phyloP scores from a whole-genome alignment of 176 grass and related monocot genomes.

The Eremochloa ophiuroides region DNA sequence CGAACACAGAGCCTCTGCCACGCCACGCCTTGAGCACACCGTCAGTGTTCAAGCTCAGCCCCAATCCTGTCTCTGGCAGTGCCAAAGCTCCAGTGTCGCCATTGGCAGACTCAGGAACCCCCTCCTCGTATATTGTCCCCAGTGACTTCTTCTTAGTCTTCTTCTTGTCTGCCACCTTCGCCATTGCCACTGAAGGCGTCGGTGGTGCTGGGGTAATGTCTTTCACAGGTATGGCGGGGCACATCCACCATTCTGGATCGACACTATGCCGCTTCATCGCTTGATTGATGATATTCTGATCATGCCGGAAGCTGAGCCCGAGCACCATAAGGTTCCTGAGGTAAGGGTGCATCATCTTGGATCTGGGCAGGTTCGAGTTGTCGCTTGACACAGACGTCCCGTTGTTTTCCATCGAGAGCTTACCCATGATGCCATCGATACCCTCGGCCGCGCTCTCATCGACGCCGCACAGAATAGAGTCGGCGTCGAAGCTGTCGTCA shows the following conservation, averaged over 20 bases:
- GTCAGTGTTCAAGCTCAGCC: constrained; percentile 72
- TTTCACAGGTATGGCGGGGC: constrained; percentile 59
- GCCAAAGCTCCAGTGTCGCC: not conserved
- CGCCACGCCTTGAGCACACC: constrained; percentile 70
- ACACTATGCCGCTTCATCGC: constrained; percentile 52
- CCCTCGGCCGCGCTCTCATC: constrained; percentile 51
- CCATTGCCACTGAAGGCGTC: not conserved
- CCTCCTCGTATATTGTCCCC: not conserved
- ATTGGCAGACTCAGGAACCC: not conserved
- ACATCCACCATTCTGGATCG: constrained; percentile 66
- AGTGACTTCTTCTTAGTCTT: constrained; percentile 48
- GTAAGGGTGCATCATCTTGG: constrained; percentile 32
- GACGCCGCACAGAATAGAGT: constrained; percentile 55
- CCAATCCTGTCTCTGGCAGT: constrained; percentile 40
- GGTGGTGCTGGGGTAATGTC: constrained; percentile 27
- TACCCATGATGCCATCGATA: constrained; percentile 87
- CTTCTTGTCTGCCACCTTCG: constrained; percentile 33
- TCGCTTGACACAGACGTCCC: not conserved
- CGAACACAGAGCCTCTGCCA: constrained; percentile 52
- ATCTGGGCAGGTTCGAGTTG: constrained; percentile 7
- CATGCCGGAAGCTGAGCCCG: constrained; percentile 28
- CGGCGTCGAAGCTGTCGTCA: constrained; percentile 54
- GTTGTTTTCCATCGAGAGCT: constrained; percentile 42
- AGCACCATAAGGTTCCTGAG: constrained; percentile 65
- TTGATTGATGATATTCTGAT: constrained; percentile 27